Percentiles rank a stretch among this genome's conserved stretches.
phyloP scores from a whole-genome alignment of 331 rosid genomes.

The Dryas integrifolia region DNA sequence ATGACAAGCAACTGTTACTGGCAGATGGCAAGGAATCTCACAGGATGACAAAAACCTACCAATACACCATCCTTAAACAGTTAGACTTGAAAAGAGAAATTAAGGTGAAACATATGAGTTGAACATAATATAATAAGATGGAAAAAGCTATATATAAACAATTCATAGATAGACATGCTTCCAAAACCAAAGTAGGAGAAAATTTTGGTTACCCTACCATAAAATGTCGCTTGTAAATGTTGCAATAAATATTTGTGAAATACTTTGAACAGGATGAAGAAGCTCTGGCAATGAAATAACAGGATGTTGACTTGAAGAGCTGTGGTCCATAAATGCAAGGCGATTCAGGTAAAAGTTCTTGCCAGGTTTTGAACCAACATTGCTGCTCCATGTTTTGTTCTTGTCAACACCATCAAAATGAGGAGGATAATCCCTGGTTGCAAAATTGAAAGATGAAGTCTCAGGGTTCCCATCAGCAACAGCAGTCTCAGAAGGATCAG shows the following conservation, averaged over 20 bases:
- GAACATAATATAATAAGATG: neutral
- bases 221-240: slow-evolving; percentile 70
- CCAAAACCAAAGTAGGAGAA: slow-evolving; percentile 4
- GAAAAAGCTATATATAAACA: slow-evolving; percentile 2
- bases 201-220: slow-evolving; percentile 44
- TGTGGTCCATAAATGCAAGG: slow-evolving; percentile 35
- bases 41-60: slow-evolving; percentile 67
- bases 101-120: slow-evolving; percentile 10
- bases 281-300: slow-evolving; percentile 61
- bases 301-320: slow-evolving; percentile 25
- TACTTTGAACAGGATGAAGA: slow-evolving; percentile 61
- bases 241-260: slow-evolving; percentile 64
- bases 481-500: slow-evolving; percentile 19
- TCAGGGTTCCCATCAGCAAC: slow-evolving; percentile 17
- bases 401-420: slow-evolving; percentile 26
- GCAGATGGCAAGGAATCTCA: slow-evolving; percentile 62
- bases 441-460: slow-evolving; percentile 11
- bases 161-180: slow-evolving; percentile 12
- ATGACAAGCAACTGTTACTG: slow-evolving; percentile 71
- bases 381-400: slow-evolving; percentile 11
- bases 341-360: slow-evolving; percentile 64
- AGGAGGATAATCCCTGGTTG: slow-evolving; percentile 22
- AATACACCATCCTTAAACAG: slow-evolving; percentile 25
- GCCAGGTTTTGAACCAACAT: slow-evolving; percentile 48
- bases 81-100: slow-evolving; percentile 19